These are phyloP conservation scores for Citrus trifoliata DNA, from an alignment of 345 rosid species.

Conservation along the genomic window DNA sequence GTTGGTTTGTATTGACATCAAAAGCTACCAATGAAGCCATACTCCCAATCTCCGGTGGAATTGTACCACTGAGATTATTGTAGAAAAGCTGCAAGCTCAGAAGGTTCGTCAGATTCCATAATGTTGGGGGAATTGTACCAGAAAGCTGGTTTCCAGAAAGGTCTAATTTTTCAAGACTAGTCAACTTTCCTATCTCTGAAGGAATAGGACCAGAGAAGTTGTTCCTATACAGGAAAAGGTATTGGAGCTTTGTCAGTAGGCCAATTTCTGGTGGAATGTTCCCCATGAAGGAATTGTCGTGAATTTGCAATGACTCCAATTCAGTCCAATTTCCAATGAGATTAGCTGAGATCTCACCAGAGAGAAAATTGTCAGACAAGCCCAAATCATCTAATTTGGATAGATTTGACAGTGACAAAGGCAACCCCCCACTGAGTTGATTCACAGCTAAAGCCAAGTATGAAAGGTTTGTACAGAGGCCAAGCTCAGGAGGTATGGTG, in stretches of 20 bases:
- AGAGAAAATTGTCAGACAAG: conserved; percentile 34
- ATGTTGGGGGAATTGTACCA: conserved; percentile 41
- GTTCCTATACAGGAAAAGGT: conserved; percentile 42
- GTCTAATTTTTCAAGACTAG: conserved; percentile 22
- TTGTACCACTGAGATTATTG: conserved; percentile 48
- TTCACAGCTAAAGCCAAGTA: conserved; percentile 53
- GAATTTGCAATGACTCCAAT: conserved; percentile 46
- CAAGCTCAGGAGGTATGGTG: conserved; percentile 51
- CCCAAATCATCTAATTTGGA: conserved; percentile 27
- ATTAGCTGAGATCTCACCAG: conserved; percentile 44
- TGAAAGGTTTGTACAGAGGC: conserved; percentile 48
- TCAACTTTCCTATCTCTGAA: conserved; percentile 43
- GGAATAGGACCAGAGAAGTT: conserved; percentile 49
- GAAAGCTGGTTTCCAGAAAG: conserved; percentile 51
- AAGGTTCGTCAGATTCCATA: conserved; percentile 51
- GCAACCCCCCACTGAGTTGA: conserved; percentile 46
- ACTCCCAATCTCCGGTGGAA: conserved; percentile 55
- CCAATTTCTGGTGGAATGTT: conserved; percentile 49
- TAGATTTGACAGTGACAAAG: conserved; percentile 49
- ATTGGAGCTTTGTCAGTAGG: conserved; percentile 24
- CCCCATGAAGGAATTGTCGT: conserved; percentile 44
- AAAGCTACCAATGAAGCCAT: conserved; percentile 31
- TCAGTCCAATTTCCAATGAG: conserved; percentile 48
- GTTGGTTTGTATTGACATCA: conserved; percentile 47
- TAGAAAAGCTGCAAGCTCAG: conserved; percentile 32